These are phyloP conservation scores for Leptomonas pyrrhocoris DNA, from an alignment of 208 protist species.

Conservation along the genomic window DNA sequence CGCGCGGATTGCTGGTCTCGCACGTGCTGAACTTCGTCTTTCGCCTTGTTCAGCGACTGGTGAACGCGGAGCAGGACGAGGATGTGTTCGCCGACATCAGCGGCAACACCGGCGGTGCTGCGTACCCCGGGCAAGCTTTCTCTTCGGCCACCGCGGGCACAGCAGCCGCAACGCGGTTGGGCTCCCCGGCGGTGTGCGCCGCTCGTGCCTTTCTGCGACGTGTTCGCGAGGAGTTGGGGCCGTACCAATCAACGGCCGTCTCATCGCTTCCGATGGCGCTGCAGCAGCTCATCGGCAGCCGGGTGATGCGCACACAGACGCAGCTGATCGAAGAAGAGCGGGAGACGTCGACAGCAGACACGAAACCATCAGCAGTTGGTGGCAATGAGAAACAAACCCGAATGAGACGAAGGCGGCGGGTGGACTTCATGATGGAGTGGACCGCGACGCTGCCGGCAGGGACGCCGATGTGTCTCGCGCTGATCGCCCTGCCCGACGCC, in stretches of 20 bases:
- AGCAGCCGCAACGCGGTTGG: not conserved
- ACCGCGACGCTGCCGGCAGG: slow-evolving; percentile 30
- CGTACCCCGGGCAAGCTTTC: not conserved
- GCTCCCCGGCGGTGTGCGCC: slow-evolving; percentile 18
- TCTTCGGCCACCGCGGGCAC: not conserved
- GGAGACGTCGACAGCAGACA: not conserved
- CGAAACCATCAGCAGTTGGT: not conserved
- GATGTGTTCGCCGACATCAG: not conserved
- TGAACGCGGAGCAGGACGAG: not conserved
- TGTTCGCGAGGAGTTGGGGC: slow-evolving; percentile 42
- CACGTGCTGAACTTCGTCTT: slow-evolving; percentile 1
- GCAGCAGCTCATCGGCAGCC: slow-evolving; percentile 33
- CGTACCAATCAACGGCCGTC: slow-evolving; percentile 25
- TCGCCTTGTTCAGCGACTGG: not conserved
- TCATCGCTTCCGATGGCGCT: slow-evolving; percentile 25
- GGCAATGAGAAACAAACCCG: not conserved
- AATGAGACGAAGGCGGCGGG: not conserved
- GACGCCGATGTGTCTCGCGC: slow-evolving; percentile 35
- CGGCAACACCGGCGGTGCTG: not conserved
- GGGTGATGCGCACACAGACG: slow-evolving; percentile 15
- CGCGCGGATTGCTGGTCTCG: not conserved
- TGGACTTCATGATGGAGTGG: slow-evolving; percentile 26
- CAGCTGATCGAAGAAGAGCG: slow-evolving; percentile 16
- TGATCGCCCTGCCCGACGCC: slow-evolving; percentile 25
- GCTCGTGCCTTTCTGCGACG: slow-evolving; percentile 13